These are phyloP conservation scores for Dalechampia spathulata DNA, from an alignment of 441 rosid species.

Conservation along the genomic window DNA sequence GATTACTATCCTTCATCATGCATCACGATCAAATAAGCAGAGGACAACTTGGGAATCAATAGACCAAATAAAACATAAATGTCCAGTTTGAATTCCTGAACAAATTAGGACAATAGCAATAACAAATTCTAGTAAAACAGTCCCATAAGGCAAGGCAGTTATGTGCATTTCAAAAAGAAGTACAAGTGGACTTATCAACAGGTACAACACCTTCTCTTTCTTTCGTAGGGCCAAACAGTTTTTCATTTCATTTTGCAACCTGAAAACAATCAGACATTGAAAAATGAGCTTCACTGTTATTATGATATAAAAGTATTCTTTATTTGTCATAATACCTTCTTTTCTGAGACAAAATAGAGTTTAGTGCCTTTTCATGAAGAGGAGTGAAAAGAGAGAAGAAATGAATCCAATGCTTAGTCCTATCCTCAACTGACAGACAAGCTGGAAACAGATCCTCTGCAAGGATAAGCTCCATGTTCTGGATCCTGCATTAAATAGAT, in stretches of 20 bases:
- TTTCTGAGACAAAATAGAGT: constrained; percentile 66
- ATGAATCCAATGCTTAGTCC: constrained; percentile 73
- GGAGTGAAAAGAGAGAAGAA: constrained; percentile 67
- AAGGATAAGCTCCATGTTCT: constrained; percentile 68
- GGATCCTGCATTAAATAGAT: constrained; percentile 50
- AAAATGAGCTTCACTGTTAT: constrained; percentile 4
- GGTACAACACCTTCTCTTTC: constrained; percentile 55
- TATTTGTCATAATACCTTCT: constrained; percentile 57
- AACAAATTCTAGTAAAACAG: no score
- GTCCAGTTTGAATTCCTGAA: no score
- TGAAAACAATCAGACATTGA: constrained; percentile 23
- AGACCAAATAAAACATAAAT: no score
- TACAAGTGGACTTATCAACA: neutral
- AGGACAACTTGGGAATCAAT: no score
- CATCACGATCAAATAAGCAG: no score
- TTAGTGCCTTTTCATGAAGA: constrained; percentile 63
- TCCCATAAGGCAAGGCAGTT: no score
- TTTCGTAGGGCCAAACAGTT: constrained; percentile 49
- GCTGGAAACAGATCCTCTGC: constrained; percentile 70
- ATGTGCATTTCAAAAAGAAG: neutral
- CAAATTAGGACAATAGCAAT: no score
- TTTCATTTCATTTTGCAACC: constrained; percentile 76
- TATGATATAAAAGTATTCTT: constrained; percentile 14
- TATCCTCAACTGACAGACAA: constrained; percentile 65
- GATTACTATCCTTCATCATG: no score